Conservation (phyloP, 495 filamentous ascomycete genomes). For the Mytilinidion resinicola region DNA sequence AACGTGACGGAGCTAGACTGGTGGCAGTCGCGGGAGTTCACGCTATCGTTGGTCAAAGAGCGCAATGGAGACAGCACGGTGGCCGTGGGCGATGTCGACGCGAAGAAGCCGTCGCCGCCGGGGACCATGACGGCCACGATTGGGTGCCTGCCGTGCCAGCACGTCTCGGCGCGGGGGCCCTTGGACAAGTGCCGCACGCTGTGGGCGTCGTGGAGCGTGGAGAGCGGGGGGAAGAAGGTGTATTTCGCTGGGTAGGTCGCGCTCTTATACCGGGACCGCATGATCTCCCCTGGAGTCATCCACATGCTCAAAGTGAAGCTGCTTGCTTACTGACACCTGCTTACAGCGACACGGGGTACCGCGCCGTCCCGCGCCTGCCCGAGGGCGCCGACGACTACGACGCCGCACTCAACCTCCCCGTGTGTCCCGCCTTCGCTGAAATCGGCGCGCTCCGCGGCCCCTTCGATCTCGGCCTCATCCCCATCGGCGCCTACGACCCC, state of each 20-base stretch:
- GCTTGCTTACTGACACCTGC: constrained; percentile 1
- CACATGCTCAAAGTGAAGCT: neutral
- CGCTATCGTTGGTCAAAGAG: constrained; percentile 37
- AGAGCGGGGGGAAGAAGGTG: constrained; percentile 65
- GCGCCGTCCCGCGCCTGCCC: constrained; percentile 65
- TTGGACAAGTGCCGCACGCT: constrained; percentile 70
- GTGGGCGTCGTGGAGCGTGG: constrained; percentile 82
- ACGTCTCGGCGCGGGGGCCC: constrained; percentile 60
- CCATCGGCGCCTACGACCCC: constrained; percentile 88
- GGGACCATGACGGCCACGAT: constrained; percentile 64
- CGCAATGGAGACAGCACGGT: neutral
- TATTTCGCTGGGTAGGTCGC: constrained; percentile 58
- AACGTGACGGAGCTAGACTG: constrained; percentile 89
- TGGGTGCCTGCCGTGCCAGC: constrained; percentile 80
- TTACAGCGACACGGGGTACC: constrained; percentile 64
- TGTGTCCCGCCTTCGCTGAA: constrained; percentile 81
- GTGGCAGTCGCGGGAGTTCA: constrained; percentile 82
- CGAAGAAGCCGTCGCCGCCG: constrained; percentile 1
- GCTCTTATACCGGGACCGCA: no score
- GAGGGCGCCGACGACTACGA: constrained; percentile 64
- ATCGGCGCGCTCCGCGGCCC: constrained; percentile 76
- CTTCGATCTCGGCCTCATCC: constrained; percentile 90
- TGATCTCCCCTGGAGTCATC: no score
- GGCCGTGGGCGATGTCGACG: neutral
- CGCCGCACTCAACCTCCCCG: constrained; percentile 61